phyloP scores from a whole-genome alignment of 148 eudicot genomes.

The Gaultheria prostrata region DNA sequence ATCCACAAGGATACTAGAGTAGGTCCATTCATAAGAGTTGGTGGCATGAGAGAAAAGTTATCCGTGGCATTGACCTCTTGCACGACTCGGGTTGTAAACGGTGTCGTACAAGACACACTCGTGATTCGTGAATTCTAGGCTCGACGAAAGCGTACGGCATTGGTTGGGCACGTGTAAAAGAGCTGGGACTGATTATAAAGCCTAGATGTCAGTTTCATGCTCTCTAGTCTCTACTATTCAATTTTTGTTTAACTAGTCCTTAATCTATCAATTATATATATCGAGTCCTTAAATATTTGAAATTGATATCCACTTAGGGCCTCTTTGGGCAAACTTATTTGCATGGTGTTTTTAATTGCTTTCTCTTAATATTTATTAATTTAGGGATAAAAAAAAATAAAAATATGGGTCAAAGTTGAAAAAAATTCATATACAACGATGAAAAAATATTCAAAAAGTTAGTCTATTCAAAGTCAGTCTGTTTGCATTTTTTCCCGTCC shows the following conservation, averaged over 20 bases:
- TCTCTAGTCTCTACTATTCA: neutral
- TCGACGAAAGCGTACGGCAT: neutral
- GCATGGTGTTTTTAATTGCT: too few species aligned
- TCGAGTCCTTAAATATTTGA: neutral
- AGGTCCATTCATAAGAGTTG: neutral
- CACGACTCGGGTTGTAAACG: neutral
- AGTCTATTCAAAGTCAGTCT: too few species aligned
- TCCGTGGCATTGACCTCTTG: neutral
- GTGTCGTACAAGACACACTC: neutral
- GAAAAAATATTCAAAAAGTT: too few species aligned
- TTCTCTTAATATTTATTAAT: too few species aligned
- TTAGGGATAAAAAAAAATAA: too few species aligned
- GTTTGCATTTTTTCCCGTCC: too few species aligned
- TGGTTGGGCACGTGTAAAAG: neutral
- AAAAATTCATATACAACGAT: too few species aligned
- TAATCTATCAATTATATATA: neutral
- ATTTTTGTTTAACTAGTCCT: neutral
- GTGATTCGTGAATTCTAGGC: neutral
- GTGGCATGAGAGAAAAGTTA: neutral
- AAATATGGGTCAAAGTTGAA: too few species aligned
- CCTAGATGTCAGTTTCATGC: neutral
- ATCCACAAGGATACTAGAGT: neutral
- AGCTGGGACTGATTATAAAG: neutral
- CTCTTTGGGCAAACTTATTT: too few species aligned
- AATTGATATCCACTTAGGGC: neutral